Conservation (phyloP, 345 rosid species). For the Raphanus sativus region DNA sequence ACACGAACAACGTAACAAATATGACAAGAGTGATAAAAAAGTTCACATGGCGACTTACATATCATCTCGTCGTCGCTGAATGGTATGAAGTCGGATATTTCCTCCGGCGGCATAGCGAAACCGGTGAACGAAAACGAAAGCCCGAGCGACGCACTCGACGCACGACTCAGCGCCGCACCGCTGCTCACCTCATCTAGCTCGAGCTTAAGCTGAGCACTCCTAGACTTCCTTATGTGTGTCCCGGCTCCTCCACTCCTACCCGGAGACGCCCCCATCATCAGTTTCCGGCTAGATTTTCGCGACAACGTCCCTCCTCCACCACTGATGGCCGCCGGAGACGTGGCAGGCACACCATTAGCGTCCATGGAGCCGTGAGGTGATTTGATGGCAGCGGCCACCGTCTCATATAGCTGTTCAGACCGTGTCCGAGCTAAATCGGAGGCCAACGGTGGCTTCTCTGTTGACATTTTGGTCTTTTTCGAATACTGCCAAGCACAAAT, state of each 20-base stretch:
- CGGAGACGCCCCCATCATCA: conserved; percentile 56
- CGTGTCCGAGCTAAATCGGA: conserved; percentile 66
- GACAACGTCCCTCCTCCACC: conserved; percentile 50
- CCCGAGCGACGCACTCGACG: conserved; percentile 93
- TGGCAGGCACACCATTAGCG: conserved; percentile 31
- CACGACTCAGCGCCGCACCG: conserved; percentile 90
- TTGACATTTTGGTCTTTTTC: conserved; percentile 23
- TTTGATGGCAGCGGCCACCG: conserved; percentile 67
- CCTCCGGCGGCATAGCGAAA: conserved; percentile 81
- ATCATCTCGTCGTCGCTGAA: conserved; percentile 91
- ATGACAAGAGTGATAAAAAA: neutral
- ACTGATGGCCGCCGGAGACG: conserved; percentile 21
- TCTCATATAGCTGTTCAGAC: conserved; percentile 76
- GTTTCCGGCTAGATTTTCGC: conserved; percentile 69
- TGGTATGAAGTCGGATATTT: conserved; percentile 68
- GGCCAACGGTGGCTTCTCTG: conserved; percentile 56
- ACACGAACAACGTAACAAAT: neutral
- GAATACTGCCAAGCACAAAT: neutral
- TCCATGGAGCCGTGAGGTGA: conserved; percentile 47
- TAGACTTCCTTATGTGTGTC: conserved; percentile 77
- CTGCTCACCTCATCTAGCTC: conserved; percentile 77
- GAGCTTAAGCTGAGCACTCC: conserved; percentile 78
- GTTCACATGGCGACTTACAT: conserved; percentile 57
- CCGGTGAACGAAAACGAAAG: conserved; percentile 95
- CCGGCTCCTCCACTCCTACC: conserved; percentile 52